Base-by-base conservation (phyloP, 495 filamentous ascomycete species). In the Penicillium robsamsonii region DNA sequence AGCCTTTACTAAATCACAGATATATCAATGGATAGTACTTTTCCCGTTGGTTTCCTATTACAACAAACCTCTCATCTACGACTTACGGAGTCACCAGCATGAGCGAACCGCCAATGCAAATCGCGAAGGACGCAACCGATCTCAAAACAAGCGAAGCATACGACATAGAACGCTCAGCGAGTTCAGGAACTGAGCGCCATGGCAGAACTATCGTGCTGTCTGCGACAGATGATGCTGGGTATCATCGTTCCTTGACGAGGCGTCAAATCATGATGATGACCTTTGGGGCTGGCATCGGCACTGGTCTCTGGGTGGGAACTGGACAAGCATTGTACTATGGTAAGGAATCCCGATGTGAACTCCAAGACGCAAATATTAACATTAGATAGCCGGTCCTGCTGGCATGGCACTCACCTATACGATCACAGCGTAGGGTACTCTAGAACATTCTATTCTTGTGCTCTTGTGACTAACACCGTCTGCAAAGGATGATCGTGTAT, bases 241-340 rank as follows among this genome's bases (percentile, higher is more conserved):
- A 62, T 17, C 67, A 70, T 29, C 64, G 67, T 15, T 67, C 64
- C n/a, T 57, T 70, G 24, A 63, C 62, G 1, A 47, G 64, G 18
- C 60, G 67, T 18, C 64, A 70, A 33, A 63, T 70, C 37, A 70
- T 70, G 67, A 70, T 70, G 67, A 70, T 65, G 64, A 70, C 67
- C 24, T 70, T 70, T 56, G 67, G 67, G 1, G 67, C 67, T 17
- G 67, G 67, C 2, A 64, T 70, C 47, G 67, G 67, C 5, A 67
- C 64, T 3, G 67, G 64, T 0, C 51, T 70, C 1, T 65, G 67
- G 67, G 55, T 65, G 8, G 60, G 67, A n/a, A 63, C 67, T 33
- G 67, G 67, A 35, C 58, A 62, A 43, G 67, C 62, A 5, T 31
- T 68, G 37, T 50, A 57, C 17, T 70, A 70, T 54, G 64, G 67